phyloP scores from a whole-genome alignment of 2,329 filamentous ascomycete species.

The Penicillium corylophilum region DNA sequence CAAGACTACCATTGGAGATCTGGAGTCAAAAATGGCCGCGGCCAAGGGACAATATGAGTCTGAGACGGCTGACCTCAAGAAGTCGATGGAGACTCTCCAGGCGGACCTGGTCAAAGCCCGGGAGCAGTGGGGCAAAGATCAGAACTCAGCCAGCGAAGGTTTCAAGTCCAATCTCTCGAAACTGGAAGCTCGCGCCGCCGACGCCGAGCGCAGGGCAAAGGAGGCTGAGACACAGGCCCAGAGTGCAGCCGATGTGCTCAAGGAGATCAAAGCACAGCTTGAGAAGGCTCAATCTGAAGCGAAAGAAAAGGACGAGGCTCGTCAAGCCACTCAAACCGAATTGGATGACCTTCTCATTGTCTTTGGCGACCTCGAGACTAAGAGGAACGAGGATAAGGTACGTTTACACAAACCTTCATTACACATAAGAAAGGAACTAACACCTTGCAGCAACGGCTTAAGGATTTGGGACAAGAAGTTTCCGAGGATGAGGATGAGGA shows the following conservation, averaged over 20 bases:
- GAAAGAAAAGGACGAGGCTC: conserved; percentile 60
- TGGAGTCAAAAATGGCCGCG: conserved; percentile 53
- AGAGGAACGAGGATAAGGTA: conserved; percentile 73
- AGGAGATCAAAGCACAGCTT: conserved; percentile 39
- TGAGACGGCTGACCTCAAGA: conserved; percentile 60
- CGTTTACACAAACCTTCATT: conserved; percentile 24
- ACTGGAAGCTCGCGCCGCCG: conserved; percentile 54
- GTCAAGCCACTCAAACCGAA: conserved; percentile 66
- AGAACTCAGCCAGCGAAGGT: conserved; percentile 57
- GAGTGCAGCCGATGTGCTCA: conserved; percentile 54
- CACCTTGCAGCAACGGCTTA: conserved; percentile 58
- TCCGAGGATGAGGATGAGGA: conserved; percentile 69
- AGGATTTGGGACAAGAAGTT: conserved; percentile 66
- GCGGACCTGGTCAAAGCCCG: conserved; percentile 50
- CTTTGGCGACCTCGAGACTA: conserved; percentile 77
- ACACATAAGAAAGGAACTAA: conserved; percentile 11
- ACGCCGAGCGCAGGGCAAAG: conserved; percentile 29
- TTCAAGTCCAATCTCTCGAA: conserved; percentile 44
- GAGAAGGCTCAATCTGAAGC: conserved; percentile 33
- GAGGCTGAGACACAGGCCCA: conserved; percentile 42
- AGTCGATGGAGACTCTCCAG: conserved; percentile 59
- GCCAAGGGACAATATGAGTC: conserved; percentile 56
- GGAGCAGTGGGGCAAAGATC: conserved; percentile 51
- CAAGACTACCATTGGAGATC: conserved; percentile 56
- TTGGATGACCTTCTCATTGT: conserved; percentile 80